These are phyloP conservation scores for Arxiozyma slooffiae DNA, from an alignment of 1,139 yeast genomes.

Conservation along the genomic window DNA sequence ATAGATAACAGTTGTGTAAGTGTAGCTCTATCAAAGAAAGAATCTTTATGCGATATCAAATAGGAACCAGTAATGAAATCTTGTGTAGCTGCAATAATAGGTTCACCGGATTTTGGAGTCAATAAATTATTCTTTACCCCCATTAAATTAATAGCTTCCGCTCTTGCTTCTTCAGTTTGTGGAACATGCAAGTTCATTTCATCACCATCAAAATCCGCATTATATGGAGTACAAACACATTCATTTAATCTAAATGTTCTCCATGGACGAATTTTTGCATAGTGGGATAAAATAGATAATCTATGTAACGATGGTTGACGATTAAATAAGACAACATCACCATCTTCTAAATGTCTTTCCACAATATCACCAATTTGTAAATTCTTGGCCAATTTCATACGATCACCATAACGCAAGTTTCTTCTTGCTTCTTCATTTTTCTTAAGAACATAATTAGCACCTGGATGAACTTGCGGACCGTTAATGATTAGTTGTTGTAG, in stretches of 20 bases:
- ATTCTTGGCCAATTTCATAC: constrained; percentile 64
- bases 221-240: constrained; percentile 98
- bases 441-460: constrained; percentile 85
- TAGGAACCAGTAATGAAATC: constrained; percentile 97
- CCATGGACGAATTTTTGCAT: constrained; percentile 96
- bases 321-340: constrained; percentile 89
- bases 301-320: constrained; percentile 98
- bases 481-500: constrained; percentile 62
- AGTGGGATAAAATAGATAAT: constrained; percentile 86
- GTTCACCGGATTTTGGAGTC: constrained; percentile 97
- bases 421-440: constrained; percentile 79
- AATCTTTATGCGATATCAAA: constrained; percentile 83
- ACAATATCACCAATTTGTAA: constrained; percentile 84
- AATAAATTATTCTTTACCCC: constrained; percentile 91
- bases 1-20: constrained; percentile 75
- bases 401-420: constrained; percentile 81
- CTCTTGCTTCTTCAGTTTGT: constrained; percentile 97
- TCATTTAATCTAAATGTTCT: constrained; percentile 94
- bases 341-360: constrained; percentile 97
- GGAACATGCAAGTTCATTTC: constrained; percentile 99
- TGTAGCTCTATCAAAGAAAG: constrained; percentile 81
- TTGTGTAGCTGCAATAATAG: constrained; percentile 98
- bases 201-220: constrained; percentile 99
- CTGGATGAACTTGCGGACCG: constrained; percentile 89
- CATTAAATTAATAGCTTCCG: constrained; percentile 96